These are phyloP conservation scores for Peronospora tabacina DNA, from an alignment of 352 stramenopile genomes.

Conservation along the genomic window DNA sequence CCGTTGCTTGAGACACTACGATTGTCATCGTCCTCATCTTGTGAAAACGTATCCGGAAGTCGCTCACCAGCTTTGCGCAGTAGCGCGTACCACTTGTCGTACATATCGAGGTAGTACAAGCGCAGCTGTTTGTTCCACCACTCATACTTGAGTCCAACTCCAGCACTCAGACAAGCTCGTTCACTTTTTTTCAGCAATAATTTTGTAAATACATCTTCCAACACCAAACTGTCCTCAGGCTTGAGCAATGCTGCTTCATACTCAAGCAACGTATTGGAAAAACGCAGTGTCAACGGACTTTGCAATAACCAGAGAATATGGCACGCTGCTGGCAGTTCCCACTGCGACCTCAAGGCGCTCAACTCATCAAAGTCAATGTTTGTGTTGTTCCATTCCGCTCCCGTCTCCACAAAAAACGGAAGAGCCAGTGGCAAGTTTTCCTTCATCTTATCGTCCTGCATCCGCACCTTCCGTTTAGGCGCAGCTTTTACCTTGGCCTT, in stretches of 20 bases:
- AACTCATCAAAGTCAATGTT: conserved; percentile 77
- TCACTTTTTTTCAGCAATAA: conserved; percentile 79
- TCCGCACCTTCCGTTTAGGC: conserved; percentile 55
- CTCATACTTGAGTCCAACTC: conserved; percentile 80
- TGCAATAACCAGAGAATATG: conserved; percentile 83
- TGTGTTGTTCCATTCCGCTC: conserved; percentile 55
- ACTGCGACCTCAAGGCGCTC: conserved; percentile 45
- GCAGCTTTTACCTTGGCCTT: conserved; percentile 15
- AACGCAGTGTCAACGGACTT: conserved; percentile 64
- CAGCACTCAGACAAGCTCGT: conserved; percentile 58
- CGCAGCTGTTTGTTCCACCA: conserved; percentile 85
- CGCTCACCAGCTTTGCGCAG: conserved; percentile 63
- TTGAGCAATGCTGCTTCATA: conserved; percentile 76
- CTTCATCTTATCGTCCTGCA: conserved; percentile 41
- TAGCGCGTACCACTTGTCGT: conserved; percentile 76
- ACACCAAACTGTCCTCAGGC: conserved; percentile 53
- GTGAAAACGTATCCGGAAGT: conserved; percentile 51
- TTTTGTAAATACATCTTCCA: conserved; percentile 85
- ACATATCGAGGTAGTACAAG: conserved; percentile 75
- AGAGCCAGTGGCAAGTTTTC: conserved; percentile 49
- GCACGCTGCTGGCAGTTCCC: conserved; percentile 69
- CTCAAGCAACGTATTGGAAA: conserved; percentile 70
- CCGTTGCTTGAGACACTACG: conserved; percentile 20
- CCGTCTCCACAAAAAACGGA: conserved; percentile 68
- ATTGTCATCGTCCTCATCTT: conserved; percentile 54